Evolutionary conservation across 1,284 basidiomycete species (phyloP), one percentile per base, ranked within the genome.

Genomic region (Xerocomus minutiporus): DNA sequence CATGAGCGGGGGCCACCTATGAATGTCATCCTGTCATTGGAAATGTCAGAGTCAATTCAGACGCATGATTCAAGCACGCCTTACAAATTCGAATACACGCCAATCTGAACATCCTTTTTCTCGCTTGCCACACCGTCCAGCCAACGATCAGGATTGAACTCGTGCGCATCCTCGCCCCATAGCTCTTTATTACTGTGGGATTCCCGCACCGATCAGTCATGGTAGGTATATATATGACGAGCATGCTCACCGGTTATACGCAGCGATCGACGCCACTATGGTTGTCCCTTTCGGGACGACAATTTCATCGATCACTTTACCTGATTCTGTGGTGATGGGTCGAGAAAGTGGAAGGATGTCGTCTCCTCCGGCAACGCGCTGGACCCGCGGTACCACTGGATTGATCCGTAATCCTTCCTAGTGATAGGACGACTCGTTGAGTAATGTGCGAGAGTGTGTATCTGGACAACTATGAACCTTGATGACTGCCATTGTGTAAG

Each of bases 131-230:
- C 59, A 29, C 66, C 64, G 5, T 69, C 55, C 45, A 79, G 61
- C 74, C 80, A 82, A n/a, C 80, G 75, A 17, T 77, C 71, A 7
- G 80, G 80, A 51, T 80, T 75, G 65, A 74, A 83, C n/a, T 61
- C 58, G 48, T 80, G 64, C 3, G 80, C 73, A 54, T 82, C 76
- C 12, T 71, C 63, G 1, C 81, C 80, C 69, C 77, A 83, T 2
- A 82, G 57, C 8, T 73, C 68, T 47, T 71, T 69, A 59, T 78
- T 69, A 55, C 73, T 73, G 55, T 41, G 12, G 8, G 39, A 41
- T 23, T 13, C 23, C 39, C 7, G 13, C 5, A 12, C 6, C 23
- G 39, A 26, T 26, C 23, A 41, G 13, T 6, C 11, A 25, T 26
- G 39, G 23, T 26, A 13, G 3, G 5, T 41, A 4, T 12, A 15